Evolutionary conservation across 192 early-diverging fungal species (phyloP).

Genomic region (Coemansia sp.): DNA sequence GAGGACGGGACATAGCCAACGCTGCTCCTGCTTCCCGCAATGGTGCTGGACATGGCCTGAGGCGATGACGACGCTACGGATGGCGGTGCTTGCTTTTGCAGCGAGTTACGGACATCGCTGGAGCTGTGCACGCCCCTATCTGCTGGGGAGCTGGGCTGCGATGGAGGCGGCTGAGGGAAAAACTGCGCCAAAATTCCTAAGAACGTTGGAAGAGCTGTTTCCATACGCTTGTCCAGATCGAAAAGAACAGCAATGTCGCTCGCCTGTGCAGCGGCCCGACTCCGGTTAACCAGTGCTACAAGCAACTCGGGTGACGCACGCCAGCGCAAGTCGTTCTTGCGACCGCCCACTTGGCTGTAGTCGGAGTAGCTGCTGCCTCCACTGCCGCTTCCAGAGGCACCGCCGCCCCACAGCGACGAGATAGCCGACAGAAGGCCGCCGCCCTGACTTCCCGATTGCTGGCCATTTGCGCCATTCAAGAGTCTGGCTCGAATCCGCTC

Average conservation of each 20-base stretch:
- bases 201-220: slow-evolving; percentile 17
- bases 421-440: slow-evolving; percentile 46
- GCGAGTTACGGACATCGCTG: slow-evolving; percentile 4
- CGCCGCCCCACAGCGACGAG: slow-evolving; percentile 46
- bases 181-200: slow-evolving; percentile 25
- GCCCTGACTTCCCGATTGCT: slow-evolving; percentile 13
- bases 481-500: slow-evolving; percentile 19
- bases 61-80: neutral
- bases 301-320: slow-evolving; percentile 38
- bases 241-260: slow-evolving; percentile 23
- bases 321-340: slow-evolving; percentile 42
- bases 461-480: slow-evolving; percentile 5
- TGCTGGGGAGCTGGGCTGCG: slow-evolving; percentile 30
- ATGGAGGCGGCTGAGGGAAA: slow-evolving; percentile 32
- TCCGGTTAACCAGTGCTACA: slow-evolving; percentile 18
- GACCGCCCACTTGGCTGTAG: slow-evolving; percentile 4
- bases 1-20: slow-evolving; percentile 33
- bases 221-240: slow-evolving; percentile 10
- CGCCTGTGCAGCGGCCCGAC: slow-evolving; percentile 27
- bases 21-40: neutral
- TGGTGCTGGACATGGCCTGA: neutral
- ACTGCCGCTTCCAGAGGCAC: neutral
- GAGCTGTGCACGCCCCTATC: slow-evolving; percentile 13
- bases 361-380: slow-evolving; percentile 7
- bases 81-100: neutral